phyloP scores from a whole-genome alignment of 768 basidiomycete genomes.

The Infundibulicybe gibba region DNA sequence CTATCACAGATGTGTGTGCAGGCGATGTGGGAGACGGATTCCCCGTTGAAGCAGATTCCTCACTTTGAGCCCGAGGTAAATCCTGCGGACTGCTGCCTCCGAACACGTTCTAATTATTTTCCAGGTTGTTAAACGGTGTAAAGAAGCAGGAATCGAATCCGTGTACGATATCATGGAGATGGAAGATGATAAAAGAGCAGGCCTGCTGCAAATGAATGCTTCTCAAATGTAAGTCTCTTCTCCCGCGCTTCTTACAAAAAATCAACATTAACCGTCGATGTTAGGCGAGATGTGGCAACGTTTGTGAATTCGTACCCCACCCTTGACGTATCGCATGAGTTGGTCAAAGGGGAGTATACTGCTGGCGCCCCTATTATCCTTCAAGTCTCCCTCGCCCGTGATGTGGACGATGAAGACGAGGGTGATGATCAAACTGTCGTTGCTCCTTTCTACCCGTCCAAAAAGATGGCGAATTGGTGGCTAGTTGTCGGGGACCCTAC shows the following conservation, averaged over 20 bases:
- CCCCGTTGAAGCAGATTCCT: conserved; percentile 92
- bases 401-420: conserved; percentile 76
- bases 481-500: conserved; percentile 86
- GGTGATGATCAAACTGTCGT: conserved; percentile 78
- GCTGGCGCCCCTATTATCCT: conserved; percentile 82
- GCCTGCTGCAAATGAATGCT: conserved; percentile 80
- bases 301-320: conserved; percentile 98
- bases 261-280: conserved; percentile 13
- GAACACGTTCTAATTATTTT: not conserved
- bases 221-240: conserved; percentile 75
- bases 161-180: conserved; percentile 99
- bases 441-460: conserved; percentile 90
- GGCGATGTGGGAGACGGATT: conserved; percentile 96
- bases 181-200: conserved; percentile 86
- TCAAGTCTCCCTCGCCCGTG: conserved; percentile 75
- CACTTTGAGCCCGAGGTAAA: conserved; percentile 89
- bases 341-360: conserved; percentile 85
- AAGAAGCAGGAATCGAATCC: conserved; percentile 74
- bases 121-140: conserved; percentile 82
- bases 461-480: conserved; percentile 98
- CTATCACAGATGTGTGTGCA: conserved; percentile 98
- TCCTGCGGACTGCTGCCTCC: not conserved
- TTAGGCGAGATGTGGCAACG: conserved; percentile 88
- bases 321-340: conserved; percentile 84
- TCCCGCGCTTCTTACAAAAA: not conserved